Evolutionary conservation across 306 rosid species (phyloP), one percentile per base, ranked within the genome.

Genomic region (Lithocarpus polystachyus): DNA sequence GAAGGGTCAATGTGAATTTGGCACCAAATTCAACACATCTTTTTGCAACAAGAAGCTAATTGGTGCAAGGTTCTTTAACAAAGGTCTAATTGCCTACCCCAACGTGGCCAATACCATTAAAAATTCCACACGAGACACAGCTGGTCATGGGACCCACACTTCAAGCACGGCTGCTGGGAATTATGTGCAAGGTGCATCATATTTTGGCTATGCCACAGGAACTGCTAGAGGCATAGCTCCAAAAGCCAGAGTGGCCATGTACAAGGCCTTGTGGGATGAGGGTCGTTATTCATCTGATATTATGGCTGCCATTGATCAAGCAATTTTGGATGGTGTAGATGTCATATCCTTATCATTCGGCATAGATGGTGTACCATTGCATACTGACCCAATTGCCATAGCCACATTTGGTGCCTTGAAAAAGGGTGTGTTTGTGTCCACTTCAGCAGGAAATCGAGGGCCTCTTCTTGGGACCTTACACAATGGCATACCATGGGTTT

Each of bases 121-220:
- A 14, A 64, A 89, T 52, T 88, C 97, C 4, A 76, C 98, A 1
- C 89, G 93, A 33, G 98, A 94, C 84, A 83, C 82, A 0, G 84
- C 26, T 0, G 98, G 98, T 35, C 98, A 94, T 12, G 97, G 98
- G 40, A 94, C 98, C 0, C 98, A 94, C 81, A 92, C 97, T 0
- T 87, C 97, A 0, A 2, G 87, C 9, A 94, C 94, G 0, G 93
- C 97, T 0, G 88, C 88, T 1, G 97, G 98, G 4, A 87, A 75
- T 28, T 26, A 31, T 5, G 90, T 92, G 0, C 33, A 77, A 1
- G 87, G 72, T 5, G 94, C 86, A 2, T 92, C 97, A 0, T 90
- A 68, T 77, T 90, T 92, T 26, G 93, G 94, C 4, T 94, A 90
- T 67, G 96, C 96, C 6, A 0, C 48, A 0, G 97, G 94, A 24